Base-by-base conservation (phyloP, 306 rosid species). In the Begonia loranthoides region DNA sequence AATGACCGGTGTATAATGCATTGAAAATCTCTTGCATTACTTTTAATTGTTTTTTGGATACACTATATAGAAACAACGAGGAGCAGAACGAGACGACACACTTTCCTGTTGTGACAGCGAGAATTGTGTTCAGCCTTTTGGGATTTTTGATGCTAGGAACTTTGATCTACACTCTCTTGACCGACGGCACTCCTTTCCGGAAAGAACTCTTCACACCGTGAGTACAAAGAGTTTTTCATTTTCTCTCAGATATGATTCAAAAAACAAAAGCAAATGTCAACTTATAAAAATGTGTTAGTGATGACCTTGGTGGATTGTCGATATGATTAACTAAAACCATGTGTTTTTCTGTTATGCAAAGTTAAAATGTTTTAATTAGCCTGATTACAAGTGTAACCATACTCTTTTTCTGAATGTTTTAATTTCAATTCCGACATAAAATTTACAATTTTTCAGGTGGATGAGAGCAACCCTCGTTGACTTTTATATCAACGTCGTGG, bases 191-290 rank as follows among this genome's bases (percentile, higher is more conserved):
- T 61, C 93, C 93, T 50, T 89, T 84, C 51, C 84, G 79, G 57
- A 63, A 9, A 56, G 95, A 82, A 60, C 82, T 89, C 51, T 64
- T 75, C 5, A 84, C 89, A 65, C 93, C 95, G 97, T 89, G 79
- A 77, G 90, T 70, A 55, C 49, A 67, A 55, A 28, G 36, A 28
- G 36, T 28, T 38, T 9, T 62, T 50, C n/a, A n/a, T n/a, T n/a
- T n/a, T n/a, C n/a, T n/a, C n/a, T n/a, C n/a, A n/a, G n/a, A n/a
- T n/a, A n/a, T n/a, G n/a, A n/a, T n/a, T n/a, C n/a, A n/a, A n/a
- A n/a, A n/a, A n/a, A n/a, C n/a, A n/a, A n/a, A n/a, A n/a, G n/a
- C n/a, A n/a, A n/a, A n/a, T n/a, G n/a, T n/a, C n/a, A n/a, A n/a
- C n/a, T n/a, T n/a, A n/a, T n/a, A n/a, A n/a, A n/a, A n/a, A n/a